Evolutionary conservation across 2,329 filamentous ascomycete species (phyloP).

Genomic region (Coleophoma cylindrospora): DNA sequence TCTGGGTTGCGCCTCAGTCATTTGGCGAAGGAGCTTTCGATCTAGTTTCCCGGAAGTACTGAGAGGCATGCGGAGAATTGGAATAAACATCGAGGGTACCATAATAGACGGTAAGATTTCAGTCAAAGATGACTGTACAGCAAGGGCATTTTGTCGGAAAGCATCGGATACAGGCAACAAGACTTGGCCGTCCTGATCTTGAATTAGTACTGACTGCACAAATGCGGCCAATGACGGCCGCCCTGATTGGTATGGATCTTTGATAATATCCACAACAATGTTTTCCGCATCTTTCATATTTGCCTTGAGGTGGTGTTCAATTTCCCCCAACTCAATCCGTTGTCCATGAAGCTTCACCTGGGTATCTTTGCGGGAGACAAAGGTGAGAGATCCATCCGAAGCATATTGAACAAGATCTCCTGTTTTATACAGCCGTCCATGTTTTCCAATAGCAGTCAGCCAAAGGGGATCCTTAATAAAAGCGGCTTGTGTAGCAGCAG

Average conservation of each 20-base stretch:
- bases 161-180: no score
- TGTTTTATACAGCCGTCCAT: slow-evolving; percentile 49
- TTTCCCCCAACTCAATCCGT: slow-evolving; percentile 57
- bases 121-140: slow-evolving; percentile 49
- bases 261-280: no score
- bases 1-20: no score
- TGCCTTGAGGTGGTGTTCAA: slow-evolving; percentile 35
- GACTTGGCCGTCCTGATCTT: no score
- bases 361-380: slow-evolving; percentile 57
- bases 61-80: not conserved
- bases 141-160: no score
- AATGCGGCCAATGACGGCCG: no score
- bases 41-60: slow-evolving; percentile 12
- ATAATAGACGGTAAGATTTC: slow-evolving; percentile 32
- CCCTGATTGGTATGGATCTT: no score
- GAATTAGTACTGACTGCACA: no score
- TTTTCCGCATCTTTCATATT: no score
- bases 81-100: slow-evolving; percentile 7
- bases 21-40: slow-evolving; percentile 2
- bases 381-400: slow-evolving; percentile 53
- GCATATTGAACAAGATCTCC: slow-evolving; percentile 57
- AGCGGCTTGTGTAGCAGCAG: not conserved
- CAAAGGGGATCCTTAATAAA: not conserved
- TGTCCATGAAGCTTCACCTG: slow-evolving; percentile 61
- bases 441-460: not conserved